Base-by-base conservation (phyloP, 2,329 filamentous ascomycete species). In the Podosphaera leucotricha region DNA sequence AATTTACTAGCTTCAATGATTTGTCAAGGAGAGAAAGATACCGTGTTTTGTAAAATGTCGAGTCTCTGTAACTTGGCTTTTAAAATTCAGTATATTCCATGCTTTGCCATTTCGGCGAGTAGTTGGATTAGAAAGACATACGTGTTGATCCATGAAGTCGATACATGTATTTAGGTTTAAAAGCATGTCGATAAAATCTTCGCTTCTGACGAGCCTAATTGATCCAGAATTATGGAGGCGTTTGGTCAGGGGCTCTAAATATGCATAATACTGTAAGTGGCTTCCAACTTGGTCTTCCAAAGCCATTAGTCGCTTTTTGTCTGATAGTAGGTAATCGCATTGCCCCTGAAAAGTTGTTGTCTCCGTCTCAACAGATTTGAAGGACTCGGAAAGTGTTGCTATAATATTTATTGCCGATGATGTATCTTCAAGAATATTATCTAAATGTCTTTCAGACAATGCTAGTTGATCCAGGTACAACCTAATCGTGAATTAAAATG, bases 181-280 rank as follows among this genome's bases (percentile, higher is more conserved):
- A 41, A 98, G 65, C 68, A 95, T 92, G 44, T 93, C 82, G 2
- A 80, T 76, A 56, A 95, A 94, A 38, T 81, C 80, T 43, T 79
- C 76, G 46, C 79, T 78, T 39, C 86, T 80, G 15, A 94, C 86
- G 45, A 93, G 68, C 46, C 79, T 84, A 41, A 82, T 77, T 18
- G 87, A 86, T 1, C 86, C 85, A 0, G 90, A 86, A 0, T 86
- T 86, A 64, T 95, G 95, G 46, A 98, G 72, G 13, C 85, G 73
- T 45, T 86, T 72, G 0, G 85, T 93, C 47, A 87, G 85, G 40
- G 79, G 85, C 50, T 98, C 90, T 5, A 98, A 70, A 57, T 93
- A 94, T 18, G 80, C 75, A 60, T 98, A 98, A 61, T 92, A 94
- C 56, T 86, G 77, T n/a, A 94, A 66, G 53, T 94, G 92, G 20